Conservation (phyloP, 2,329 filamentous ascomycete genomes). For the Tolypocladium endophyticum region DNA sequence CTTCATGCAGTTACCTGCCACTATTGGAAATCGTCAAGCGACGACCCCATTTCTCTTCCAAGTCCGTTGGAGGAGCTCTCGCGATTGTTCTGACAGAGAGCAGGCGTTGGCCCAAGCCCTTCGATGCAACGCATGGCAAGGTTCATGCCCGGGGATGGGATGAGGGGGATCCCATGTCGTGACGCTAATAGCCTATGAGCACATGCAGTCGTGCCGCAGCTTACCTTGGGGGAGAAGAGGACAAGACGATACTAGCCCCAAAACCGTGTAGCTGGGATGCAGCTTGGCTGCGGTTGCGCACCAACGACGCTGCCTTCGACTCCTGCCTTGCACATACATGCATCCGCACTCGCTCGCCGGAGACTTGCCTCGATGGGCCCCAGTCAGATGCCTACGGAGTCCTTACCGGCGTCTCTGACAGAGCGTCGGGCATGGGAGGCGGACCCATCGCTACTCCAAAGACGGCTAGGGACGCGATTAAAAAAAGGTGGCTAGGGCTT, state of each 20-base stretch:
- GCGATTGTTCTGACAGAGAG: constrained; percentile 1
- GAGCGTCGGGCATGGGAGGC: background rate
- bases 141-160: constrained; percentile 3
- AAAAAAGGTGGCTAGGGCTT: constrained; percentile 4
- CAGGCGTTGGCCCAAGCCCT: constrained; percentile 5
- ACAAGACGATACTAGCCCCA: constrained; percentile 1
- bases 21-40: constrained; percentile 2
- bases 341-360: background rate
- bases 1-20: constrained; percentile 3
- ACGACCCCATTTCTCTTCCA: constrained; percentile 1
- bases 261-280: constrained; percentile 3
- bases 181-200: constrained; percentile 3
- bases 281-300: background rate
- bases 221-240: background rate
- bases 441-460: background rate
- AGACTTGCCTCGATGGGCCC: background rate
- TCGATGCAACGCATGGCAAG: constrained; percentile 7
- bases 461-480: constrained; percentile 2
- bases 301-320: background rate
- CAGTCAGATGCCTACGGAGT: too few species aligned
- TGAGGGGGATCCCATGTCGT: constrained; percentile 1
- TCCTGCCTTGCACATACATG: background rate
- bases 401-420: background rate
- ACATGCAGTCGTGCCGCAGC: constrained; percentile 1
- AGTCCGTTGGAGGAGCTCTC: constrained; percentile 1